These are phyloP conservation scores for Sordariomycetes sp. DNA, from an alignment of 2,329 filamentous ascomycete genomes.

Conservation along the genomic window DNA sequence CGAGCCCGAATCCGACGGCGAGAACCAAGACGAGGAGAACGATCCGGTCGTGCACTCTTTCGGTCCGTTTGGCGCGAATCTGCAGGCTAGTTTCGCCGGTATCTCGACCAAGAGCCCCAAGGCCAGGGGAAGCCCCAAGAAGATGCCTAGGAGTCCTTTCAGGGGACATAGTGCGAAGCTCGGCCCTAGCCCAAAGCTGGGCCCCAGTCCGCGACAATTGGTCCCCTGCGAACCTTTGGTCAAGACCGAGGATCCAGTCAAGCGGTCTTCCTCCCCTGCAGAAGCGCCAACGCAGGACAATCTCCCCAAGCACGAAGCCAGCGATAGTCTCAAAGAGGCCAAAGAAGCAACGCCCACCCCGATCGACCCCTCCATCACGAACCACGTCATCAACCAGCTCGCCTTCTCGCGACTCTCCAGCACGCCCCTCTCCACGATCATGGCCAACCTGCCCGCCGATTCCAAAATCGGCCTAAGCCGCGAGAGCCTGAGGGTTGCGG, in stretches of 20 bases:
- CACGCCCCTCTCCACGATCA: slow-evolving; percentile 79
- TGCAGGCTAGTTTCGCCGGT: slow-evolving; percentile 73
- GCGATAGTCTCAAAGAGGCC: slow-evolving; percentile 5
- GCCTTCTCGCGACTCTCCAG: slow-evolving; percentile 90
- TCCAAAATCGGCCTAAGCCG: slow-evolving; percentile 51
- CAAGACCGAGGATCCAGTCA: too few relatives aligned
- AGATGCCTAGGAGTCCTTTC: slow-evolving; percentile 6
- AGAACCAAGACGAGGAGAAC: slow-evolving; percentile 84
- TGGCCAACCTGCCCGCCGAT: slow-evolving; percentile 71
- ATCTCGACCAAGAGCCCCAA: slow-evolving; percentile 43
- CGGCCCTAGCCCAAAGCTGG: too few relatives aligned
- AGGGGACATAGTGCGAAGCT: slow-evolving; percentile 10
- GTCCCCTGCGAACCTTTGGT: not conserved
- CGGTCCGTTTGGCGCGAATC: slow-evolving; percentile 78
- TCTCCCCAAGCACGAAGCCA: slow-evolving; percentile 3
- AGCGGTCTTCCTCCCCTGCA: too few relatives aligned
- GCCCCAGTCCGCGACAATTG: too few relatives aligned
- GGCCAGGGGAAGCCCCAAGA: not conserved
- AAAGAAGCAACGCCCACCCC: slow-evolving; percentile 10
- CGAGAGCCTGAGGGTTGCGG: slow-evolving; percentile 57
- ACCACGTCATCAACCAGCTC: slow-evolving; percentile 91
- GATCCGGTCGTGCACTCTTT: slow-evolving; percentile 90
- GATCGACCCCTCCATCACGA: slow-evolving; percentile 45
- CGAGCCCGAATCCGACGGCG: slow-evolving; percentile 57
- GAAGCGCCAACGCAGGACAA: too few relatives aligned